phyloP scores from a whole-genome alignment of 2,329 filamentous ascomycete species.

The Calycina marina region DNA sequence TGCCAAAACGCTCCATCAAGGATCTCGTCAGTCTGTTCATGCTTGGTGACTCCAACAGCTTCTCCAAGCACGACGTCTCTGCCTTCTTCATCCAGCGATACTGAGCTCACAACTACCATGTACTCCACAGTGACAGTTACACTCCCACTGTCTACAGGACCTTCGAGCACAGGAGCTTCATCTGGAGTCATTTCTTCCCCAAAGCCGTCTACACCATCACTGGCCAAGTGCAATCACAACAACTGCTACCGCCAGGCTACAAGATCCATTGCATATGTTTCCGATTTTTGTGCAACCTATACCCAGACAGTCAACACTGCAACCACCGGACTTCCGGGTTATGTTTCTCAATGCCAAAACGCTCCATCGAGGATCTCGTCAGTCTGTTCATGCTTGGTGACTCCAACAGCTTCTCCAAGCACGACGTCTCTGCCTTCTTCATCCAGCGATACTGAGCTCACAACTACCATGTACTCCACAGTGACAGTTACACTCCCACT shows the following conservation, averaged over 20 bases:
- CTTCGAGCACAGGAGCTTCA: not conserved
- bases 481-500: not conserved
- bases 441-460: not conserved
- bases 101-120: not conserved
- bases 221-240: conserved; percentile 12
- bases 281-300: conserved; percentile 16
- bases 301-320: conserved; percentile 11
- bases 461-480: not conserved
- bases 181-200: not conserved
- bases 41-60: conserved; percentile 3
- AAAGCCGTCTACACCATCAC: conserved; percentile 3
- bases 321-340: conserved; percentile 12
- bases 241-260: conserved; percentile 17
- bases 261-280: conserved; percentile 7
- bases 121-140: not conserved
- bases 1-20: conserved; percentile 10
- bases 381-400: conserved; percentile 14
- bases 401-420: not conserved
- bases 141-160: conserved; percentile 3
- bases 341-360: conserved; percentile 12
- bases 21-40: conserved; percentile 17
- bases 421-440: not conserved
- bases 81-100: not conserved
- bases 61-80: not conserved
- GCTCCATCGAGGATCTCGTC: conserved; percentile 13